These are phyloP conservation scores for Sclerotinia sclerotiorum DNA, from an alignment of 2,329 filamentous ascomycete genomes.

Conservation along the genomic window DNA sequence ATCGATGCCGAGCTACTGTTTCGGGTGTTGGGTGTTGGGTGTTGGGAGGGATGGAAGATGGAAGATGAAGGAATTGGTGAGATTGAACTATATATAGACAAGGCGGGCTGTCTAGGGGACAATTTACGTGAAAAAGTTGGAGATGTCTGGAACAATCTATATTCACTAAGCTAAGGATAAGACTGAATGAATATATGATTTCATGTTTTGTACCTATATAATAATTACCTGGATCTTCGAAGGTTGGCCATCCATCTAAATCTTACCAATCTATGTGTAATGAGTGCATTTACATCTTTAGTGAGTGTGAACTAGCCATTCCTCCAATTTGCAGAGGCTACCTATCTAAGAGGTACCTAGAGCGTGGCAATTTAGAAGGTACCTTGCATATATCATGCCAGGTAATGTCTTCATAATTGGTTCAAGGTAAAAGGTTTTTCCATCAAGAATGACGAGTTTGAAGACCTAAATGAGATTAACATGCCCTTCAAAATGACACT, in stretches of 20 bases:
- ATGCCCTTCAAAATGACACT: not conserved
- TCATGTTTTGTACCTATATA: constrained; percentile 12
- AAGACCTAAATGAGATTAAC: not conserved
- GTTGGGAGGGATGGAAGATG: not conserved
- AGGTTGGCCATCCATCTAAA: not conserved
- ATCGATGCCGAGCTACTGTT: constrained; percentile 9
- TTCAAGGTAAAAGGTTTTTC: not conserved
- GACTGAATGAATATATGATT: constrained; percentile 14
- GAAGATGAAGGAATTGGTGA: not conserved
- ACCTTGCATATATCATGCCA: not conserved
- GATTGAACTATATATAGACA: not conserved
- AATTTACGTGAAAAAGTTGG: not conserved
- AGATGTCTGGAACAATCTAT: constrained; percentile 14
- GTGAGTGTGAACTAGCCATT: too few relatives aligned
- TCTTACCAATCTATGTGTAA: not conserved
- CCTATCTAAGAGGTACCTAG: too few relatives aligned
- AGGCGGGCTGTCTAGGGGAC: not conserved
- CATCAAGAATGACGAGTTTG: not conserved
- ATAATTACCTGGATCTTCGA: not conserved
- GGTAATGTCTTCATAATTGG: not conserved
- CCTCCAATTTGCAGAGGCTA: too few relatives aligned
- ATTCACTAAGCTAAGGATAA: constrained; percentile 12
- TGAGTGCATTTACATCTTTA: too few relatives aligned
- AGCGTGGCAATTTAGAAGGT: too few relatives aligned
- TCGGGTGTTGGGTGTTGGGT: not conserved